These are phyloP conservation scores for Blastocystis sp. DNA, from an alignment of 352 stramenopile species.

Conservation along the genomic window DNA sequence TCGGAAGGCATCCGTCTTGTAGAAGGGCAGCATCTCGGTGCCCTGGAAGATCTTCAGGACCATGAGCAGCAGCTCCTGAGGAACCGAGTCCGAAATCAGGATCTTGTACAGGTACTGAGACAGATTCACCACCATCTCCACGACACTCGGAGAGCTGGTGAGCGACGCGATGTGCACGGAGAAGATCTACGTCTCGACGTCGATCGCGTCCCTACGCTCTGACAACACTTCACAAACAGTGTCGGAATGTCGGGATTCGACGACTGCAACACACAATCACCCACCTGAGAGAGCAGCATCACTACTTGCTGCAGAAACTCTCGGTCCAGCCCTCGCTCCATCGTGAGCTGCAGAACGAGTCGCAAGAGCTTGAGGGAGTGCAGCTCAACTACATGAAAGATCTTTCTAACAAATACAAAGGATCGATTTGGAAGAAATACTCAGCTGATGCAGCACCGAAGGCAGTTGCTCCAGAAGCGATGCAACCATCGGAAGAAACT, in stretches of 20 bases:
- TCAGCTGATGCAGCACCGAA: background rate
- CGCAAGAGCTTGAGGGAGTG: slow-evolving; percentile 6
- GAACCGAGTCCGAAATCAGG: background rate
- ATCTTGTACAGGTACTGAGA: slow-evolving; percentile 27
- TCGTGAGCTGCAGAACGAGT: background rate
- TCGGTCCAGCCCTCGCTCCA: background rate
- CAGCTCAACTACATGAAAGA: background rate
- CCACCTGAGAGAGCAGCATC: slow-evolving; percentile 21
- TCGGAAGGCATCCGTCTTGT: background rate
- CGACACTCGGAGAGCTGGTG: background rate
- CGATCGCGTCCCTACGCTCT: background rate
- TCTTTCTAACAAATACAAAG: background rate
- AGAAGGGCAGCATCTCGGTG: slow-evolving; percentile 16
- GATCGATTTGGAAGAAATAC: background rate
- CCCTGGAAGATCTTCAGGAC: slow-evolving; percentile 17
- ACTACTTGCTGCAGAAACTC: slow-evolving; percentile 17
- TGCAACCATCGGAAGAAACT: background rate
- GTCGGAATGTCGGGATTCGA: background rate
- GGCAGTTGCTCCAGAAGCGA: background rate
- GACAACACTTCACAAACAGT: slow-evolving; percentile 48
- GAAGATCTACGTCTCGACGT: background rate
- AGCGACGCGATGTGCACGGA: background rate
- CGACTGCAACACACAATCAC: background rate
- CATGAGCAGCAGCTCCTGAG: slow-evolving; percentile 5
- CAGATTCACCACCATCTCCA: slow-evolving; percentile 7